Percentiles rank a stretch among this genome's conserved stretches.
Evolutionary conservation across 164 flowering plant genomes (phyloP).

Genomic region (Stephania yunnanensis): DNA sequence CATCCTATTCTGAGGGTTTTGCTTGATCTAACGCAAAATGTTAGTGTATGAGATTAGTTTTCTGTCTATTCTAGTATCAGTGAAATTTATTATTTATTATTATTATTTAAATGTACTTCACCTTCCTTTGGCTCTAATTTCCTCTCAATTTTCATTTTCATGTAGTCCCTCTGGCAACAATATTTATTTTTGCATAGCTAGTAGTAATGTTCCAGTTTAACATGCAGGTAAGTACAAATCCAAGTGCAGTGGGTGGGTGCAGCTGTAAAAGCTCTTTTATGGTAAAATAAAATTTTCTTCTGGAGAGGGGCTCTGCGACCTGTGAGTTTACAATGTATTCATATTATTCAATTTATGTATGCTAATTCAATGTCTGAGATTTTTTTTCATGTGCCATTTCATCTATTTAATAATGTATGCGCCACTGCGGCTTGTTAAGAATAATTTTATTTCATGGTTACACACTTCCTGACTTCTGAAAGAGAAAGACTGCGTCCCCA

Average conservation of each 20-base stretch:
- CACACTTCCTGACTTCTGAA: no score
- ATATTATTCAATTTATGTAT: background rate
- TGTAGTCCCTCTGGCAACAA: background rate
- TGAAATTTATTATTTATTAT: background rate
- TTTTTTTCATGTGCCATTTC: background rate
- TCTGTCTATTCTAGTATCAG: background rate
- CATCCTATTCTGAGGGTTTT: background rate
- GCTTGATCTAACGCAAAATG: background rate
- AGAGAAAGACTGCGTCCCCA: no score
- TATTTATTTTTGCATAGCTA: background rate
- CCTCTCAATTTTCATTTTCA: background rate
- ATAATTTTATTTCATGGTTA: background rate
- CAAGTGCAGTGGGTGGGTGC: constrained; percentile 83
- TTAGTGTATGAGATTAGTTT: background rate
- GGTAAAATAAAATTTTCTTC: constrained; percentile 42
- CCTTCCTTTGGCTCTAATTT: background rate
- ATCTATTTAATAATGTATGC: background rate
- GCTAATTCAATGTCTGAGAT: background rate
- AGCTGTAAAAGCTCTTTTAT: constrained; percentile 92
- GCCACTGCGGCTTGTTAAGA: background rate
- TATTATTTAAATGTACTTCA: background rate
- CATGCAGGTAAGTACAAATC: constrained; percentile 58
- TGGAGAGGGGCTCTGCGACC: background rate
- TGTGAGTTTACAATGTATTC: background rate
- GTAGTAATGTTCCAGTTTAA: background rate